Conservation (phyloP, 169 alveolate genomes). For the Eimeria falciformis region DNA sequence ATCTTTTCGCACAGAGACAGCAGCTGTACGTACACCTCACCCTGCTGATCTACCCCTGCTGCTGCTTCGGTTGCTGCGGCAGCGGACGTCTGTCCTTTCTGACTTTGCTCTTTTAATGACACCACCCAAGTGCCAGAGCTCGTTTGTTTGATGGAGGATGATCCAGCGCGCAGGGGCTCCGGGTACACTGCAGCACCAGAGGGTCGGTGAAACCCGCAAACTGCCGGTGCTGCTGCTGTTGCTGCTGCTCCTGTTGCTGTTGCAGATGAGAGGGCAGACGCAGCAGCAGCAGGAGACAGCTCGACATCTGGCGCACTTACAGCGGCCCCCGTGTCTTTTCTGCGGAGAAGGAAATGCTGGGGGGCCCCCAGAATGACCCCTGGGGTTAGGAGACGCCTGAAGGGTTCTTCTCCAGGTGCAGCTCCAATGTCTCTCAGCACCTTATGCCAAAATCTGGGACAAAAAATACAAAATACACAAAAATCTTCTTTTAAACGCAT, state of each 20-base stretch:
- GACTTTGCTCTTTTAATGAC: background rate
- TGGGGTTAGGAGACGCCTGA: constrained; percentile 88
- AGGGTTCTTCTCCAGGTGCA: constrained; percentile 90
- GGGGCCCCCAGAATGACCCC: constrained; percentile 89
- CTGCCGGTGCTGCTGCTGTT: background rate
- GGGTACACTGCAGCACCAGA: background rate
- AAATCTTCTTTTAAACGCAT: background rate
- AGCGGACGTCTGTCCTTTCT: too few relatives aligned
- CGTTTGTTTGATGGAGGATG: background rate
- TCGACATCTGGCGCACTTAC: constrained; percentile 19
- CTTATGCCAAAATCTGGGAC: constrained; percentile 90
- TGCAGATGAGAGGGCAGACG: background rate
- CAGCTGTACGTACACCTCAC: constrained; percentile 4
- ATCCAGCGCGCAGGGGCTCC: background rate
- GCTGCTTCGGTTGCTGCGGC: background rate
- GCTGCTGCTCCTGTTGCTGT: constrained; percentile 10
- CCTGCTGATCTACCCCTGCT: background rate
- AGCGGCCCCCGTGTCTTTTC: constrained; percentile 37
- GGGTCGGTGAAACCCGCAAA: background rate
- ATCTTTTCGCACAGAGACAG: constrained; percentile 63
- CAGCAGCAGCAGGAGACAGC: background rate
- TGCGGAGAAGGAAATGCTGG: constrained; percentile 10
- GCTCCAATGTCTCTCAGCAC: constrained; percentile 87
- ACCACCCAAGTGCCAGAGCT: background rate
- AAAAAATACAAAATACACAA: background rate